Evolutionary conservation across 805 yeast species (phyloP), one percentile per base, ranked within the genome.

Genomic region (Zygoascus tannicola): DNA sequence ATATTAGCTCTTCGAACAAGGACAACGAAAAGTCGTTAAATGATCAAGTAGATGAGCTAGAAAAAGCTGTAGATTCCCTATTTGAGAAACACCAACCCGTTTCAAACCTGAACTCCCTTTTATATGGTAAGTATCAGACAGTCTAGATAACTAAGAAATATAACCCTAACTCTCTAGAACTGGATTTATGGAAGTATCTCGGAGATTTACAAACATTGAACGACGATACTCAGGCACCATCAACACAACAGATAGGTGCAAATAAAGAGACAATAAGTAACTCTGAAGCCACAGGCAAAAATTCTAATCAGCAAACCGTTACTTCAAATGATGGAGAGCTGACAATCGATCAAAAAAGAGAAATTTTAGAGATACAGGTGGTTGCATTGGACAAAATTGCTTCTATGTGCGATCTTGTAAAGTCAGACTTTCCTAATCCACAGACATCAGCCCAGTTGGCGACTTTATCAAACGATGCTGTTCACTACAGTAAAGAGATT

Each of bases 31-130:
- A 34, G 18, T 19, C 37, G 18, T 19, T 41, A 22, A 22, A 34
- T n/a, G 40, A 26, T 12, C 40, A 41, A 23, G 40, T 41, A n/a
- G 44, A 41, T 19, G 44, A 41, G 40, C 28, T 41, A 10, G 32
- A 41, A 12, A 26, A 36, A 14, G 28, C 32, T 3, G 44, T 41
- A n/a, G 40, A 41, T 26, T 20, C 21, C 14, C 23, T 41, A n/a
- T 41, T 41, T 35, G 40, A 32, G 14, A 26, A 21, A 28, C 33
- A 41, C 20, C 40, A 41, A 35, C 44, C 44, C 14, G 34, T 41
- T 7, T 15, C 35, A 3, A 16, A 19, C 12, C 22, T 41, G 14
- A 35, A 26, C 35, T n/a, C 15, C 19, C 15, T 19, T 12, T 18
- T 41, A 35, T 41, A 41, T 35, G 40, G 40, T 34, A 33, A 8